These are phyloP conservation scores for Raffaelea albimanens DNA, from an alignment of 2,329 filamentous ascomycete genomes.

Conservation along the genomic window DNA sequence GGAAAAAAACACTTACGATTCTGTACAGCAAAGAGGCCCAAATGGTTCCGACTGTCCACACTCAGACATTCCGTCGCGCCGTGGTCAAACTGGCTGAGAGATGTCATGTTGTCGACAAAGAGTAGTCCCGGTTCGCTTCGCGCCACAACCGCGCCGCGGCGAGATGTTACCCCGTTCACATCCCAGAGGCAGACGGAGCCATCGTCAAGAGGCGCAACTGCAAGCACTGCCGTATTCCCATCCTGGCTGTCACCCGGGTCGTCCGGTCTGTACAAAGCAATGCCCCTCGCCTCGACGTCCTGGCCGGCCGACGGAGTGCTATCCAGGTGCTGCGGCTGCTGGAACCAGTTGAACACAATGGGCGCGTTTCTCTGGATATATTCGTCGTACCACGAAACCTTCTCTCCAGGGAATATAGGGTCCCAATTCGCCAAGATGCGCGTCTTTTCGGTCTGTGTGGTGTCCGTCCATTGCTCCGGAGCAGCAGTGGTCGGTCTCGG, in stretches of 20 bases:
- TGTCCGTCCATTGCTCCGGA: not conserved
- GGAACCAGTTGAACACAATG: conserved; percentile 67
- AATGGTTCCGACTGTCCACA: conserved; percentile 57
- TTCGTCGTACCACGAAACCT: conserved; percentile 77
- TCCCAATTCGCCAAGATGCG: conserved; percentile 75
- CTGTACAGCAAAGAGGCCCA: conserved; percentile 73
- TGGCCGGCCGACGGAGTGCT: conserved; percentile 18
- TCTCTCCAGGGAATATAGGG: conserved; percentile 61
- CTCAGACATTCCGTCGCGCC: conserved; percentile 74
- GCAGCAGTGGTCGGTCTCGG: not conserved
- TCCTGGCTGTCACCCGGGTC: conserved; percentile 37
- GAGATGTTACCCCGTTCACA: conserved; percentile 44
- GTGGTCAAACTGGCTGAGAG: conserved; percentile 57
- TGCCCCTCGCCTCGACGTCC: conserved; percentile 41
- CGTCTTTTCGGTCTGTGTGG: conserved; percentile 28
- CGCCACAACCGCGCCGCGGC: conserved; percentile 53
- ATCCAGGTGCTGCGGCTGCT: conserved; percentile 43
- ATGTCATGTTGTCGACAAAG: conserved; percentile 35
- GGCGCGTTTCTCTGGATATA: conserved; percentile 75
- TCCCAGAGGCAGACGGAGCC: conserved; percentile 87
- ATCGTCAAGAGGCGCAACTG: conserved; percentile 74
- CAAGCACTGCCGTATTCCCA: conserved; percentile 35
- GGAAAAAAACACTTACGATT: conserved; percentile 38
- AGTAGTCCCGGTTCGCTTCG: conserved; percentile 60
- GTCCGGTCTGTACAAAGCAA: conserved; percentile 55